Percentiles rank a stretch among this genome's conserved stretches.
phyloP scores from a whole-genome alignment of 2,329 filamentous ascomycete genomes.

The Volutella citrinella region DNA sequence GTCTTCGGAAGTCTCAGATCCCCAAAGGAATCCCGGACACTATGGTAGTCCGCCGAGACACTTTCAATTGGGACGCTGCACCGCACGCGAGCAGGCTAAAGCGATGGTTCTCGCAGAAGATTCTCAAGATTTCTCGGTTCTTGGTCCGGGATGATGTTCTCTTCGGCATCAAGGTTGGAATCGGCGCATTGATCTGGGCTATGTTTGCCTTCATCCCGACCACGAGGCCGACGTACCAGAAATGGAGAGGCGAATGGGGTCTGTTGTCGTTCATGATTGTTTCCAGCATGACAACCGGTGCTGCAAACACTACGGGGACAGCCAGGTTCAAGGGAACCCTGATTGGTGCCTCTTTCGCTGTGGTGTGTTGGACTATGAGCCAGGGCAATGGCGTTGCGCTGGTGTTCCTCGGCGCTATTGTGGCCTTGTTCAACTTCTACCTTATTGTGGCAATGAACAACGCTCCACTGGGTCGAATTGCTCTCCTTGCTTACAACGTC shows the following conservation, averaged over 20 bases:
- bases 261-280: slow-evolving; percentile 97
- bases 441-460: slow-evolving; percentile 82
- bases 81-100: slow-evolving; percentile 43
- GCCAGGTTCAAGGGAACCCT: slow-evolving; percentile 85
- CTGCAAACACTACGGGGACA: slow-evolving; percentile 88
- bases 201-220: slow-evolving; percentile 80
- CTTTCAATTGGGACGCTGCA: slow-evolving; percentile 55
- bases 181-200: slow-evolving; percentile 85
- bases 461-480: slow-evolving; percentile 88
- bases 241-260: slow-evolving; percentile 96
- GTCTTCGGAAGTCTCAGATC: slow-evolving; percentile 51
- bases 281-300: slow-evolving; percentile 94
- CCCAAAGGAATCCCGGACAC: slow-evolving; percentile 54
- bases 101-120: slow-evolving; percentile 42
- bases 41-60: slow-evolving; percentile 51
- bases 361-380: slow-evolving; percentile 74
- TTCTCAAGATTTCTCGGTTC: slow-evolving; percentile 45
- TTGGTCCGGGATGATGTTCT: slow-evolving; percentile 56
- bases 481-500: slow-evolving; percentile 93
- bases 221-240: slow-evolving; percentile 76
- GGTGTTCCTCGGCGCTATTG: slow-evolving; percentile 77
- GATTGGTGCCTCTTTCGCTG: slow-evolving; percentile 72
- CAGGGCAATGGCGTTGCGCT: slow-evolving; percentile 71
- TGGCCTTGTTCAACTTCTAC: slow-evolving; percentile 82
- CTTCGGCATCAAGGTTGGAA: slow-evolving; percentile 90